These are phyloP conservation scores for Prunus davidiana DNA, from an alignment of 306 rosid species.

Conservation along the genomic window DNA sequence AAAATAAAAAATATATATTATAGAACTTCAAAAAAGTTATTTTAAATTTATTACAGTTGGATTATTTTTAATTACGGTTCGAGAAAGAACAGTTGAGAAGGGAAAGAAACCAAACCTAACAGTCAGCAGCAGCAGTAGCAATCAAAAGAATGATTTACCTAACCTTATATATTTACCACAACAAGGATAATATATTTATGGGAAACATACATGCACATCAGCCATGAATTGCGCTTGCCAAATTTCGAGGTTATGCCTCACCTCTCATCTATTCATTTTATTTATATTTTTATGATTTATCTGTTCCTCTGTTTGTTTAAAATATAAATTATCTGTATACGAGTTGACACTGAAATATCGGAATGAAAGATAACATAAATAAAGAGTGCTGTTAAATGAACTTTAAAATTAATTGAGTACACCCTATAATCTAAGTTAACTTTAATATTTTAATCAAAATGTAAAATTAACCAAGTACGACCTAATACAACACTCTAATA, in stretches of 20 bases:
- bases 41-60: no score
- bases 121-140: background rate
- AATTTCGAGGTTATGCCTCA: slow-evolving; percentile 10
- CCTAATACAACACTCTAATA: no score
- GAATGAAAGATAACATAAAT: slow-evolving; percentile 18
- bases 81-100: no score
- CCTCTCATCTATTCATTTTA: background rate
- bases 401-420: no score
- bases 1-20: no score
- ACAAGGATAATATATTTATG: background rate
- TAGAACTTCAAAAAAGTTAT: no score
- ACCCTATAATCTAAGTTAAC: accelerated
- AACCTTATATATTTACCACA: background rate
- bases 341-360: slow-evolving; percentile 1
- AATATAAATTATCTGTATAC: background rate
- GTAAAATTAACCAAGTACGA: no score
- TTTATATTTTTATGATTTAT: background rate
- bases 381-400: background rate
- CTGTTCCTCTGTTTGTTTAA: background rate
- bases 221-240: slow-evolving; percentile 3
- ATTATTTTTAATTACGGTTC: no score
- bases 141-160: background rate
- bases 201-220: background rate
- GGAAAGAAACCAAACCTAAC: no score
- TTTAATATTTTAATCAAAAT: no score